Evolutionary conservation across 768 basidiomycete species (phyloP), one percentile per base, ranked within the genome.

Genomic region (Podaxis rugospora): DNA sequence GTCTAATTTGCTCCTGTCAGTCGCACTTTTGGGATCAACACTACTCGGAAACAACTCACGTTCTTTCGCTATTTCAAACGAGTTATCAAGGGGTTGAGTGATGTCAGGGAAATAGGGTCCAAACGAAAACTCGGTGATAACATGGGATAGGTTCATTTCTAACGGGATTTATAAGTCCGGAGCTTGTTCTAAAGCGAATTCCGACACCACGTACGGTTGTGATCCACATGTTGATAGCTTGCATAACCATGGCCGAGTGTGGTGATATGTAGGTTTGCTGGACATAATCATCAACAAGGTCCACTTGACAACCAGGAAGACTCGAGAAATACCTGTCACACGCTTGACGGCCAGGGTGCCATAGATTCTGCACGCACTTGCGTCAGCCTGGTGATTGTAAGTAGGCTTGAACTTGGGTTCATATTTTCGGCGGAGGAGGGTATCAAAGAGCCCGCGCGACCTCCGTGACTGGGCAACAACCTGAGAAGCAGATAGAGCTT

Each of bases 31-130:
- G 7, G 11, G 23, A 27, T 23, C 47, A 13, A 21, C 6, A 6
- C 16, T 18, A 0, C 5, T 14, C 4, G 25, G 23, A 55, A 55
- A 61, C 59, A 18, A 80, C 90, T 69, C 68, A 92, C 89, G 83
- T 27, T 90, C 78, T 57, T 83, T 67, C 0, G 91, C 82, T 0
- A 87, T 66, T 71, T 96, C 91, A 62, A 90, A 90, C 1, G 92
- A 91, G 70, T 93, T 87, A 69, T 98, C 96, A 42, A 99, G 82
- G 0, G 96, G 96, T 71, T 99, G 96, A 0, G 86, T 83, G 53
- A 99, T 98, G 47, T 94, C 90, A 2, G 96, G 96, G 79, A 97
- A 98, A 77, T 90, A 88, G 1, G 95, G 92, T 1, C 96, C 96
- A 64, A 98, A 98, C 0, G 95, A 97, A 71, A 98, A 97, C 72